phyloP scores from a whole-genome alignment of 441 rosid species.

The Daphne laureola region DNA sequence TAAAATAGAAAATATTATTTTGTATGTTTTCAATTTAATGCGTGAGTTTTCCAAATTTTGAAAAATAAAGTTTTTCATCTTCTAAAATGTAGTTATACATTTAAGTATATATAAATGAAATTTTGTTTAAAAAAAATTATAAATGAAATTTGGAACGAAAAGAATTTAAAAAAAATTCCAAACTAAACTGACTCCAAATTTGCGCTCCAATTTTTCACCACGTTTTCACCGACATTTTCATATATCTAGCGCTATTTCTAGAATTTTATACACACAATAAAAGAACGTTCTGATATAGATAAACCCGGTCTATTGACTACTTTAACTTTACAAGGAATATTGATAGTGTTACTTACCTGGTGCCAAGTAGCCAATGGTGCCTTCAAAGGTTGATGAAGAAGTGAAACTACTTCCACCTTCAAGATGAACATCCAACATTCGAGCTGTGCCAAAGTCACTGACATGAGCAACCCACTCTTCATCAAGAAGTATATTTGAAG shows the following conservation, averaged over 20 bases:
- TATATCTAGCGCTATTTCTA: not conserved
- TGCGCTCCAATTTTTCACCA: too few relatives aligned
- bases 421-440: constrained; percentile 53
- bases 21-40: too few relatives aligned
- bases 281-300: not conserved
- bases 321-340: not conserved
- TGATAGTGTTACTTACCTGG: constrained; percentile 45
- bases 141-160: too few relatives aligned
- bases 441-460: constrained; percentile 86
- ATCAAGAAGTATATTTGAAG: constrained; percentile 72
- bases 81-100: too few relatives aligned
- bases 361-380: constrained; percentile 89
- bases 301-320: not conserved
- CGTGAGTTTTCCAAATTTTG: too few relatives aligned
- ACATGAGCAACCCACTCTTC: constrained; percentile 55
- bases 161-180: too few relatives aligned
- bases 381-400: constrained; percentile 56
- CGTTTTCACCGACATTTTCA: too few relatives aligned
- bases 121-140: too few relatives aligned
- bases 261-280: not conserved
- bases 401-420: constrained; percentile 40
- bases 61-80: too few relatives aligned
- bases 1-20: too few relatives aligned
- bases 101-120: too few relatives aligned
- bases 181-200: too few relatives aligned